Conservation (phyloP, 1,139 yeast species). For the Yamadazyma spencermartinsiae region DNA sequence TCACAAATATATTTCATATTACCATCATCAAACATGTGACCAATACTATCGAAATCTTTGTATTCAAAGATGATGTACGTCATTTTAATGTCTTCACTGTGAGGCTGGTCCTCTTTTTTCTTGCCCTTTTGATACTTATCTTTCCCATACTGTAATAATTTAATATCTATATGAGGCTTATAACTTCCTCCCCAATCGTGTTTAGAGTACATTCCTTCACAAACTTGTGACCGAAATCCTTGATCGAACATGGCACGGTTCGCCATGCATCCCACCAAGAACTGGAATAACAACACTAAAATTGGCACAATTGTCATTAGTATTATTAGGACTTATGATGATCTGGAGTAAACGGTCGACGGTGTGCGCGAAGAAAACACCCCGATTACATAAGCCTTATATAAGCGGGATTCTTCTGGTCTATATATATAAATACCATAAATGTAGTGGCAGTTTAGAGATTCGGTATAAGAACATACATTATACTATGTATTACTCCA, state of each 20-base stretch:
- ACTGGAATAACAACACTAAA: not conserved
- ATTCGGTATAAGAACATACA: too few species aligned
- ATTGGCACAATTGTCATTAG: not conserved
- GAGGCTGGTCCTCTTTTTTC: conserved; percentile 18
- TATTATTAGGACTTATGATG: too few species aligned
- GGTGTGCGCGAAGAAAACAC: too few species aligned
- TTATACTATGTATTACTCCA: conserved; percentile 10
- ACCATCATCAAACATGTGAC: conserved; percentile 43
- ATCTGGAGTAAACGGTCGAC: too few species aligned
- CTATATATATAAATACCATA: too few species aligned
- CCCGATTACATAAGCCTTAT: too few species aligned
- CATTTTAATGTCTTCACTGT: conserved; percentile 42
- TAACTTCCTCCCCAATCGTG: conserved; percentile 83
- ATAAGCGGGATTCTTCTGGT: too few species aligned
- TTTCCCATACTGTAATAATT: conserved; percentile 35
- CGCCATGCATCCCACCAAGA: conserved; percentile 25
- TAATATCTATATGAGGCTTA: conserved; percentile 61
- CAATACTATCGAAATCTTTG: conserved; percentile 70
- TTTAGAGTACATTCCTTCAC: conserved; percentile 88
- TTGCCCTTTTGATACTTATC: conserved; percentile 33
- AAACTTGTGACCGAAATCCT: conserved; percentile 55
- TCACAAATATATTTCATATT: conserved; percentile 69
- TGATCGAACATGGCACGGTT: conserved; percentile 52
- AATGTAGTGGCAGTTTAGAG: too few species aligned
- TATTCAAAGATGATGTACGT: conserved; percentile 82